These are phyloP conservation scores for Pleurotus ostreatus DNA, from an alignment of 768 basidiomycete species.

Conservation along the genomic window DNA sequence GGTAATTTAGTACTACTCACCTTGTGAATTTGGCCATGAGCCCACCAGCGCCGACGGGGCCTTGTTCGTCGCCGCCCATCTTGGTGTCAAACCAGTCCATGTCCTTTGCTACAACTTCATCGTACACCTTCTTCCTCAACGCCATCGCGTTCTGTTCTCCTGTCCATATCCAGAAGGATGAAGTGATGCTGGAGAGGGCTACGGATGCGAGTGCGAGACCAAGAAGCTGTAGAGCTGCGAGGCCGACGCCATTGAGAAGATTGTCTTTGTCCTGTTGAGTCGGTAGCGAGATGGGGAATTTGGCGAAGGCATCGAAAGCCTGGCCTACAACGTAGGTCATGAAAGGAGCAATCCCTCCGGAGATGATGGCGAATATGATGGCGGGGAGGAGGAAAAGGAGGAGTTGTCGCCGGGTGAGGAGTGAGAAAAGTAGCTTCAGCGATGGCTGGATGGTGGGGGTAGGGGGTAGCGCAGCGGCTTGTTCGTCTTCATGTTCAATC, in stretches of 20 bases:
- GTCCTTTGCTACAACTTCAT: constrained; percentile 59
- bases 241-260: constrained; percentile 54
- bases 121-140: constrained; percentile 66
- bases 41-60: constrained; percentile 77
- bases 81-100: constrained; percentile 92
- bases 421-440: constrained; percentile 54
- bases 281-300: constrained; percentile 34
- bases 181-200: constrained; percentile 68
- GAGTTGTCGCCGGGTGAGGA: constrained; percentile 54
- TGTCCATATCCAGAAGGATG: constrained; percentile 80
- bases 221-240: constrained; percentile 62
- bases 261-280: constrained; percentile 38
- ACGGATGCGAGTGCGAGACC: constrained; percentile 65
- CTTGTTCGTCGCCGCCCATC: constrained; percentile 56
- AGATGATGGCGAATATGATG: constrained; percentile 52
- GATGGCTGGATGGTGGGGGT: constrained; percentile 17
- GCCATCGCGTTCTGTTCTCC: constrained; percentile 77
- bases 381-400: constrained; percentile 64
- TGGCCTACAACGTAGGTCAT: constrained; percentile 84
- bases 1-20: constrained; percentile 30
- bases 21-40: constrained; percentile 91
- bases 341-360: constrained; percentile 76
- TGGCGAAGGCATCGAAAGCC: constrained; percentile 71
- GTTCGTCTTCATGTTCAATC: not conserved
- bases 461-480: not conserved